Evolutionary conservation across 169 alveolate species (phyloP).

Genomic region (Babesia caballi): DNA sequence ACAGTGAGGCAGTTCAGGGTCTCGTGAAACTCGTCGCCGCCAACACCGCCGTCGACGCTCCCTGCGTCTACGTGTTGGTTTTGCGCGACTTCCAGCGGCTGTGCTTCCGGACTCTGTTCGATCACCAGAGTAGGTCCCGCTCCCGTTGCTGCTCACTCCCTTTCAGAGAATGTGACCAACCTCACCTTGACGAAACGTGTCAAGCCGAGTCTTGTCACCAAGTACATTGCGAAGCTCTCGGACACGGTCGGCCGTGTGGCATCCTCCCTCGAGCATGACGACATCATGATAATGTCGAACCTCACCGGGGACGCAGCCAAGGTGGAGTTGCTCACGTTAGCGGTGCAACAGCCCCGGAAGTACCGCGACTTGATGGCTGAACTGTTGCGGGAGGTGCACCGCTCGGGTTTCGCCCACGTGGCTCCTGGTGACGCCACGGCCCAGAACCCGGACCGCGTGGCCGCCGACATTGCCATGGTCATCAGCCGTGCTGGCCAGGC

Average conservation of each 20-base stretch:
- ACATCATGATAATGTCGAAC: conserved; percentile 6
- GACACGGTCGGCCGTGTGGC: not conserved
- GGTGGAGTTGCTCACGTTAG: not conserved
- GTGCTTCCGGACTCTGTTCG: not conserved
- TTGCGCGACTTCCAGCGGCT: conserved; percentile 21
- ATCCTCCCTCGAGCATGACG: not conserved
- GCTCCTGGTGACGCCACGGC: not conserved
- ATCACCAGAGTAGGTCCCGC: conserved; percentile 2
- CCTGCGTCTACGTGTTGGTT: conserved; percentile 2
- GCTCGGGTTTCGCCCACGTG: not conserved
- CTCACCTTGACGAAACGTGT: not conserved
- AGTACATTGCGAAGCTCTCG: not conserved
- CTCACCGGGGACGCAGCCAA: conserved; percentile 2
- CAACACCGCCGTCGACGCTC: not conserved
- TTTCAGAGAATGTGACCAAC: not conserved
- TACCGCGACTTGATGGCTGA: not conserved
- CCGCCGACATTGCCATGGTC: not conserved
- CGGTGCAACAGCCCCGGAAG: not conserved
- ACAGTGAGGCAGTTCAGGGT: not conserved
- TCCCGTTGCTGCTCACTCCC: not conserved
- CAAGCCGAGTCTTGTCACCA: not conserved
- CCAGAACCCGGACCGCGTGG: not conserved
- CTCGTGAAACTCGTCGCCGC: not conserved
- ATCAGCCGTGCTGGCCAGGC: too few species aligned
- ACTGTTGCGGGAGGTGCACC: not conserved